phyloP scores from a whole-genome alignment of 192 early-diverging fungal species.

The Backusella australiensis region DNA sequence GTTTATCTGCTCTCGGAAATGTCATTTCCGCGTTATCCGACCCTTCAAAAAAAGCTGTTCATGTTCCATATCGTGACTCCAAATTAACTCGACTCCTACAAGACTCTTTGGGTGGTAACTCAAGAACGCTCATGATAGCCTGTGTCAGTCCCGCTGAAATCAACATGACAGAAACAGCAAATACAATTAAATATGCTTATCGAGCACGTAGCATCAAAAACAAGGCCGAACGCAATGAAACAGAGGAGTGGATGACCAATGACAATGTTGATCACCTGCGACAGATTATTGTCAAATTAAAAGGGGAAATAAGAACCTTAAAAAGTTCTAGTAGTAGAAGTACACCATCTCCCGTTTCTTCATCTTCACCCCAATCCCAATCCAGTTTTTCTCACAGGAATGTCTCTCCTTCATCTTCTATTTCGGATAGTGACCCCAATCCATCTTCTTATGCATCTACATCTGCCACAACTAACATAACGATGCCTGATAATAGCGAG shows the following conservation, averaged over 20 bases:
- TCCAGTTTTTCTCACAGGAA: background rate
- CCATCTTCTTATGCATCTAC: conserved; percentile 13
- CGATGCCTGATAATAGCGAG: background rate
- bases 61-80: conserved; percentile 96
- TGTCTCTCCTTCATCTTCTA: conserved; percentile 9
- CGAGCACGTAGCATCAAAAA: conserved; percentile 96
- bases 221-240: conserved; percentile 70
- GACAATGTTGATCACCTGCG: conserved; percentile 65
- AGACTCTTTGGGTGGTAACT: conserved; percentile 94
- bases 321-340: conserved; percentile 15
- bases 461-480: conserved; percentile 7
- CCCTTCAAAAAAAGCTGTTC: conserved; percentile 50
- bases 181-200: conserved; percentile 95
- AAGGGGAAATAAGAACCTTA: conserved; percentile 51
- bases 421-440: conserved; percentile 6
- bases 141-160: conserved; percentile 86
- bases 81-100: conserved; percentile 96
- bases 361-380: background rate
- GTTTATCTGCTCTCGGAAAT: conserved; percentile 93
- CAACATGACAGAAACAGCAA: conserved; percentile 89
- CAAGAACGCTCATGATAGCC: conserved; percentile 92
- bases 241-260: conserved; percentile 62
- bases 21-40: conserved; percentile 97
- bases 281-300: conserved; percentile 60
- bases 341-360: background rate